phyloP scores from a whole-genome alignment of 352 stramenopile species.

The Blastocystis sp. region DNA sequence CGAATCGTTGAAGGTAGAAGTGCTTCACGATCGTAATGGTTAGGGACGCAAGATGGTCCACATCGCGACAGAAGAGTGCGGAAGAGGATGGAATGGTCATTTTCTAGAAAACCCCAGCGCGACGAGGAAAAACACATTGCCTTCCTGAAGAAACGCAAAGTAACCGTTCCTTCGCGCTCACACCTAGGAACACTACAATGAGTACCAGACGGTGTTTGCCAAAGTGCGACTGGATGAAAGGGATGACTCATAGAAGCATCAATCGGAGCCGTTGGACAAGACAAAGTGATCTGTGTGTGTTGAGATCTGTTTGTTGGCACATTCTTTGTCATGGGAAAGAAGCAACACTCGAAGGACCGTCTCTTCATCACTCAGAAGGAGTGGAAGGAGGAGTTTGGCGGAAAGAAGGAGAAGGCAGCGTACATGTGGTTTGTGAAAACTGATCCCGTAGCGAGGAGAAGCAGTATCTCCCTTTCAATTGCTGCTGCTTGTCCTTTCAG shows the following conservation, averaged over 20 bases:
- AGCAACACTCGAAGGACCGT: constrained; percentile 76
- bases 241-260: background rate
- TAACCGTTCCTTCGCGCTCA: background rate
- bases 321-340: constrained; percentile 70
- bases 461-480: constrained; percentile 85
- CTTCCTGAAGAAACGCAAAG: constrained; percentile 49
- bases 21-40: background rate
- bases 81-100: background rate
- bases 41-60: background rate
- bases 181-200: background rate
- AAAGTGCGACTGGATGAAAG: background rate
- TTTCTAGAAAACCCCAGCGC: background rate
- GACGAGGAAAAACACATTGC: background rate
- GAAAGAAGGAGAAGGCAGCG: constrained; percentile 72
- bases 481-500: constrained; percentile 89
- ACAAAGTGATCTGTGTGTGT: background rate
- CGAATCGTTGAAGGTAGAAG: background rate
- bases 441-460: constrained; percentile 47
- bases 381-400: constrained; percentile 81
- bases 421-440: background rate
- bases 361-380: constrained; percentile 66
- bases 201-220: background rate
- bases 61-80: background rate
- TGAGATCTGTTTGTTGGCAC: background rate
- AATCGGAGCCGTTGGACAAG: background rate